Conservation (phyloP, 345 rosid genomes). For the Eucalyptus dawsonii region DNA sequence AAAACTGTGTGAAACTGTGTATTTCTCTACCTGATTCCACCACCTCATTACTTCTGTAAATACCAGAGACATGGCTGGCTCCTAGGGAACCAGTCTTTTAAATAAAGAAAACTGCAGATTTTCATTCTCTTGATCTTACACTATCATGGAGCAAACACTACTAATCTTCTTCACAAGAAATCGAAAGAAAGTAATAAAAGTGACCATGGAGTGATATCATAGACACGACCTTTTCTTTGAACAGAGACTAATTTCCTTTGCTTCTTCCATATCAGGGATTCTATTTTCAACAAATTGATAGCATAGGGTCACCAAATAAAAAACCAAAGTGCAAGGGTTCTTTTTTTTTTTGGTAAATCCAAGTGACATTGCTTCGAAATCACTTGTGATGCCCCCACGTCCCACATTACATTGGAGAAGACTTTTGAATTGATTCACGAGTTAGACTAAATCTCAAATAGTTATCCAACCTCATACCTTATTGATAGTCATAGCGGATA, state of each 20-base stretch:
- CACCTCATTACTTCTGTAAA: background rate
- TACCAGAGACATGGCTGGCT: background rate
- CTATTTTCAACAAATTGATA: background rate
- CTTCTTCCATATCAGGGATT: background rate
- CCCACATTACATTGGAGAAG: background rate
- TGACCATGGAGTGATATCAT: background rate
- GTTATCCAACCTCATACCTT: background rate
- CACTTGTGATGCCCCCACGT: background rate
- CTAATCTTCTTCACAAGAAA: background rate
- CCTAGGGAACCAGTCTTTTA: background rate
- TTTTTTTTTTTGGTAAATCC: background rate
- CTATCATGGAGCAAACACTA: background rate
- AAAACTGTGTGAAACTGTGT: background rate
- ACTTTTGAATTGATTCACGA: background rate
- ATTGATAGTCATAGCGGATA: background rate
- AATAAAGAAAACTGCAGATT: background rate
- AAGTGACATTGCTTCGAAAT: background rate
- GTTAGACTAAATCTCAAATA: background rate
- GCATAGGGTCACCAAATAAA: background rate
- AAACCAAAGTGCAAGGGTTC: background rate
- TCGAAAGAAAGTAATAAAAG: background rate
- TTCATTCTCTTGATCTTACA: background rate
- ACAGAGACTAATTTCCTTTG: background rate
- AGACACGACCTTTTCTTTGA: background rate
- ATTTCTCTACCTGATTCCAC: background rate